These are phyloP conservation scores for Calonectria henricotiae DNA, from an alignment of 2,329 filamentous ascomycete species.

Conservation along the genomic window DNA sequence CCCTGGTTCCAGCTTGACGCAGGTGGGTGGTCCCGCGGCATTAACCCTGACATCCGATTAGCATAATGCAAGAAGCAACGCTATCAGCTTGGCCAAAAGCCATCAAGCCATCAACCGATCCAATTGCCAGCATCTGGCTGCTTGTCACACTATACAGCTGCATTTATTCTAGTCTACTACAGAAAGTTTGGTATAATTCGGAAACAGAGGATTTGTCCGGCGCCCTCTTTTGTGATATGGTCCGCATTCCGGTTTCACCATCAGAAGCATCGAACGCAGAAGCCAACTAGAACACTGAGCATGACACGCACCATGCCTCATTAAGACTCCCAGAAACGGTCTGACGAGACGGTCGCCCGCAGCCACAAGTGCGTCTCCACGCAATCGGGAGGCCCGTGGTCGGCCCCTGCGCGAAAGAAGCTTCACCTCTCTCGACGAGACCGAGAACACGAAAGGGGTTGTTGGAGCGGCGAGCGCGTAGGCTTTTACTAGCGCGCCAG, in stretches of 20 bases:
- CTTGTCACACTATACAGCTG: conserved; percentile 17
- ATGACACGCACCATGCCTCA: conserved; percentile 18
- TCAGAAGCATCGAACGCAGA: conserved; percentile 17
- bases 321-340: conserved; percentile 18
- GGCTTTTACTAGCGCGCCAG: neutral
- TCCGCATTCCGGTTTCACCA: conserved; percentile 30
- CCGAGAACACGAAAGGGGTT: neutral
- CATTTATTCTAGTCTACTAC: conserved; percentile 12
- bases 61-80: conserved; percentile 28
- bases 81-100: conserved; percentile 29
- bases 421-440: conserved; percentile 4
- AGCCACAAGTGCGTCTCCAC: conserved; percentile 20
- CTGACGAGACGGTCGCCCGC: conserved; percentile 14
- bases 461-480: conserved; percentile 6
- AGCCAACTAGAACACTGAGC: conserved; percentile 21
- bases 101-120: conserved; percentile 20
- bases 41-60: conserved; percentile 29
- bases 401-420: conserved; percentile 4
- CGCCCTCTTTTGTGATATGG: conserved; percentile 16
- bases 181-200: neutral
- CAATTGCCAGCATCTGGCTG: conserved; percentile 12
- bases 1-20: conserved; percentile 16
- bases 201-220: conserved; percentile 4
- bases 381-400: conserved; percentile 25
- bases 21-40: conserved; percentile 24